phyloP scores from a whole-genome alignment of 805 yeast genomes.

The Starmerella sirachaensis region DNA sequence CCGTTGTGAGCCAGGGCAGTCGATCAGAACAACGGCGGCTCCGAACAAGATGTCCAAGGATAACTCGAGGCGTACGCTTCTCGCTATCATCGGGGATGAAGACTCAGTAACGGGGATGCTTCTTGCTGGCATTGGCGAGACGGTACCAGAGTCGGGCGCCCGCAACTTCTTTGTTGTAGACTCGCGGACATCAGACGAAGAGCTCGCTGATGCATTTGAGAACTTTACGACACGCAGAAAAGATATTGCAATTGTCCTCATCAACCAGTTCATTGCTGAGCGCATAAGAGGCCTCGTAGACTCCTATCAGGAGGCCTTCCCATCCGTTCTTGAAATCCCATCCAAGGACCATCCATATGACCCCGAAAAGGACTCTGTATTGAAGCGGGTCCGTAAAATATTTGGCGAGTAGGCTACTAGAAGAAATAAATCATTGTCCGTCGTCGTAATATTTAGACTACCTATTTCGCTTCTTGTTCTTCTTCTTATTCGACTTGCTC shows the following conservation, averaged over 20 bases:
- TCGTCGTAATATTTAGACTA: not conserved
- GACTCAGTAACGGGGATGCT: constrained; percentile 94
- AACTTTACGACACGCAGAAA: constrained; percentile 61
- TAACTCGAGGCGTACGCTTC: constrained; percentile 59
- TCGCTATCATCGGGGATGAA: constrained; percentile 96
- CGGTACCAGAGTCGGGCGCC: constrained; percentile 40
- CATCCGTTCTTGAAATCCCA: constrained; percentile 93
- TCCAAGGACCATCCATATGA: constrained; percentile 98
- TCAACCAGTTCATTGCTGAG: constrained; percentile 93
- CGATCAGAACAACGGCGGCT: too few relatives aligned
- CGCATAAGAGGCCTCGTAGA: constrained; percentile 74
- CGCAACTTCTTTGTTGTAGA: constrained; percentile 81
- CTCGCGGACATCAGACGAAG: constrained; percentile 64
- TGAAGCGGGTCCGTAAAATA: constrained; percentile 85
- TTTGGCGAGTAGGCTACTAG: constrained; percentile 59
- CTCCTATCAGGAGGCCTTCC: constrained; percentile 77
- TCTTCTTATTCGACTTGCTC: constrained; percentile 19
- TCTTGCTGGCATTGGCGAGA: constrained; percentile 90
- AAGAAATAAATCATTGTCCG: not conserved
- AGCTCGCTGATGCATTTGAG: constrained; percentile 62
- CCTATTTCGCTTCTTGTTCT: constrained; percentile 16
- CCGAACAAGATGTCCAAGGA: constrained; percentile 24
- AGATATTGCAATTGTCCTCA: constrained; percentile 84
- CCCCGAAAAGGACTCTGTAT: constrained; percentile 93
- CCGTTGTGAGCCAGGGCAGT: too few relatives aligned